Conservation (phyloP, 305 asterid species). For the Solanum hybrid region DNA sequence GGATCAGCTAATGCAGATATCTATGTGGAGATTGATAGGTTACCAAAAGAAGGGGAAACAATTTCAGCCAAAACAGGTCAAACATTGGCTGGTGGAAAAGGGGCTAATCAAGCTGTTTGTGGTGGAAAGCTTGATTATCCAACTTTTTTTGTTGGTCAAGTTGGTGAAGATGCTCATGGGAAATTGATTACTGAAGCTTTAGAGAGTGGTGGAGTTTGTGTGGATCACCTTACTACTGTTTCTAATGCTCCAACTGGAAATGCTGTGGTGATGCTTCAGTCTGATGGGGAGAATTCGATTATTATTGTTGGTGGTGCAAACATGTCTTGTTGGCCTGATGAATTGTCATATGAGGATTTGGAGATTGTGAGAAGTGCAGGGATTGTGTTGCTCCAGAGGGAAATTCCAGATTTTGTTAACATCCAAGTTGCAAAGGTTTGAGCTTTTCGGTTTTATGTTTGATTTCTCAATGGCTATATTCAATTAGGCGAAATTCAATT, state of each 20-base stretch:
- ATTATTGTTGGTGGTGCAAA: slow-evolving; percentile 91
- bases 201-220: slow-evolving; percentile 52
- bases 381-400: slow-evolving; percentile 90
- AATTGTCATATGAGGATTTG: slow-evolving; percentile 46
- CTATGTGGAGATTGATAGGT: slow-evolving; percentile 75
- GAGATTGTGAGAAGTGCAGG: slow-evolving; percentile 59
- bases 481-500: background rate
- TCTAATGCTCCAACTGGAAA: slow-evolving; percentile 78
- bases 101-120: slow-evolving; percentile 98
- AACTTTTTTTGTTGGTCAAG: slow-evolving; percentile 76
- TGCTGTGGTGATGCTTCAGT: slow-evolving; percentile 91
- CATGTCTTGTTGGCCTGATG: slow-evolving; percentile 79
- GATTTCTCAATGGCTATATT: background rate
- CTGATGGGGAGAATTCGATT: slow-evolving; percentile 80
- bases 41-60: slow-evolving; percentile 82
- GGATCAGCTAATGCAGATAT: slow-evolving; percentile 97
- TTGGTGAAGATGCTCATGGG: slow-evolving; percentile 87
- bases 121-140: slow-evolving; percentile 59
- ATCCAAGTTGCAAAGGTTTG: slow-evolving; percentile 86
- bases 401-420: slow-evolving; percentile 84
- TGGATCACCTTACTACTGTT: slow-evolving; percentile 48
- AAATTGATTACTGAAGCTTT: slow-evolving; percentile 58
- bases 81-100: slow-evolving; percentile 89
- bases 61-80: slow-evolving; percentile 69
- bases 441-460: slow-evolving; percentile 8